Conservation (phyloP, 163 green algal species). For the Scenedesmus sp. region DNA sequence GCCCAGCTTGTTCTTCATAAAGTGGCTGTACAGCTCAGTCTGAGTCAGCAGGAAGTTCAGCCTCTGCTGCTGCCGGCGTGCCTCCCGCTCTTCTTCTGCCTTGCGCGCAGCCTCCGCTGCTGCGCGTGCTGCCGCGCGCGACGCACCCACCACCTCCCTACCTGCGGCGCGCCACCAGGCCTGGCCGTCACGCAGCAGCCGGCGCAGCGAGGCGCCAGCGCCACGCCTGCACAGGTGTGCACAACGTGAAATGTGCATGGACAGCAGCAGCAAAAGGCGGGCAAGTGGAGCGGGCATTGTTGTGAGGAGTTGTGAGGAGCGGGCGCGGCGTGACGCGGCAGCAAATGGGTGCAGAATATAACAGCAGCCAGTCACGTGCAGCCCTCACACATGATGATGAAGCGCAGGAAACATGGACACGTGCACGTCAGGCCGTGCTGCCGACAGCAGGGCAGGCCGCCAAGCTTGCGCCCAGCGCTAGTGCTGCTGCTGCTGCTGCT, state of each 20-base stretch:
- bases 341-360: not conserved
- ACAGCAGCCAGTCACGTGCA: too few species aligned
- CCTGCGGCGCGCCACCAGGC: constrained; percentile 42
- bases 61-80: constrained; percentile 44
- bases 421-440: not conserved
- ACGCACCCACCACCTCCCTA: constrained; percentile 26
- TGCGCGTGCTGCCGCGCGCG: constrained; percentile 28
- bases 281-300: not conserved
- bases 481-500: not conserved
- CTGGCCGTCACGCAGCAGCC: constrained; percentile 41
- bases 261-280: not conserved
- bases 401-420: not conserved
- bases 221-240: not conserved
- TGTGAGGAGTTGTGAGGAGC: not conserved
- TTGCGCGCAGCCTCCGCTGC: constrained; percentile 37
- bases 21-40: constrained; percentile 75
- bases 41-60: constrained; percentile 75
- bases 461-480: not conserved
- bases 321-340: not conserved
- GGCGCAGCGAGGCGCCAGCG: not conserved
- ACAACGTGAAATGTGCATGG: not conserved
- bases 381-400: too few species aligned
- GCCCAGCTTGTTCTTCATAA: constrained; percentile 66
- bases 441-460: not conserved
- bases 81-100: constrained; percentile 57